Base-by-base conservation (phyloP, 345 rosid species). In the Citrus inodora region DNA sequence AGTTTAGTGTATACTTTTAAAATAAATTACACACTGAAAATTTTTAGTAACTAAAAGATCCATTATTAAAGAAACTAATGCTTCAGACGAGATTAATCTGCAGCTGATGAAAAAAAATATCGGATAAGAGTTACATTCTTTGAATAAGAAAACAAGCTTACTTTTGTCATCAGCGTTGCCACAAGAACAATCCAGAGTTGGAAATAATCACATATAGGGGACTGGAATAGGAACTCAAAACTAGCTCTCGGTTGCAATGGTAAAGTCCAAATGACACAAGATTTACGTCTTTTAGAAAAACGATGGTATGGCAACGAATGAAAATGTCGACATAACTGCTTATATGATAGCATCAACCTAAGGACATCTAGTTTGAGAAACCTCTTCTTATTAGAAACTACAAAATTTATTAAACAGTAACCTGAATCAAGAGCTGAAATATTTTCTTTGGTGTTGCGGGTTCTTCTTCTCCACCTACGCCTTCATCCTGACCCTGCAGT, bases 361-460 rank as follows among this genome's bases (percentile, higher is more conserved):
- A 62, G 40, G 25, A 19, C 28, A 62, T 16, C 16, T 17, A 61
- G 38, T 61, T 62, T 59, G 6, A 7, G 19, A 14, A 42, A 79
- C 46, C 53, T 9, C 5, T 28, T 22, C 64, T 37, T 16, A 35
- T 27, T 30, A 77, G 46, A 25, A 70, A 55, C n/a, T 6, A 16
- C 48, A 11, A 73, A 68, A 64, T 71, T 60, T 37, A 60, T 69
- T 55, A 33, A 67, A 60, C 7, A 32, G 2, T 35, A 77, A 94
- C 98, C 97, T 93, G 91, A 83, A 81, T 90, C 79, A 93, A 87
- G 80, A 90, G 85, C 88, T 88, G 97, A 82, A 90, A 93, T 72
- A 90, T 86, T 81, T 86, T 88, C 85, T 82, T 90, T 9, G 92
- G 92, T 69, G 91, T 87, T 33, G 91, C 88, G 38, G 86, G 88